A percentile compares a stretch with the other conserved stretches of the same genome.
Conservation (phyloP, 2,329 filamentous ascomycete genomes). For the Sporothrix pallida region DNA sequence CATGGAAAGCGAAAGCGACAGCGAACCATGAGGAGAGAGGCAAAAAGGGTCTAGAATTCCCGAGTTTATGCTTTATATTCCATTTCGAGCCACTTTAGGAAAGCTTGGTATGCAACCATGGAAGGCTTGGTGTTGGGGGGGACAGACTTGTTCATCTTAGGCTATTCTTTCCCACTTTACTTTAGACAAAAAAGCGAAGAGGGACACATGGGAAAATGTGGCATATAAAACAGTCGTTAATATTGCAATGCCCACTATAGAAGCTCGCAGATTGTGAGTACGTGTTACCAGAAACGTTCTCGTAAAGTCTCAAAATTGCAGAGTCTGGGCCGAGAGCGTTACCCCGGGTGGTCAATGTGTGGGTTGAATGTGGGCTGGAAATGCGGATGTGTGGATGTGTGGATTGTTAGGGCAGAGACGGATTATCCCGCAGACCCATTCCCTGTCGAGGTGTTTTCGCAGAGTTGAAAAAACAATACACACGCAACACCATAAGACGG, state of each 20-base stretch:
- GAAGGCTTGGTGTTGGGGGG: no score
- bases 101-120: no score
- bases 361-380: no score
- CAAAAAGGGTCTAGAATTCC: constrained; percentile 12
- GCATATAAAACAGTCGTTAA: not conserved
- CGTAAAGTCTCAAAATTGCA: not conserved
- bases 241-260: not conserved
- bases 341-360: not conserved
- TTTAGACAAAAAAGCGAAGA: not conserved
- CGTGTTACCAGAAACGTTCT: not conserved
- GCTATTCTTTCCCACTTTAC: constrained; percentile 14
- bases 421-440: constrained; percentile 1
- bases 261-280: not conserved
- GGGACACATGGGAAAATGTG: no score
- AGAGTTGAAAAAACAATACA: not conserved
- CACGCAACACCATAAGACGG: not conserved
- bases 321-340: not conserved
- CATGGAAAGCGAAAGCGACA: no score
- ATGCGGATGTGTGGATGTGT: no score
- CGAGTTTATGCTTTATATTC: not conserved
- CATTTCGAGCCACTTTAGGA: not conserved
- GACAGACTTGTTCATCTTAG: no score
- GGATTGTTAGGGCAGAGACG: not conserved
- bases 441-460: not conserved
- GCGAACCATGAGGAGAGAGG: not conserved